These are phyloP conservation scores for Phialophora verrucosa DNA, from an alignment of 2,329 filamentous ascomycete genomes.

Conservation along the genomic window DNA sequence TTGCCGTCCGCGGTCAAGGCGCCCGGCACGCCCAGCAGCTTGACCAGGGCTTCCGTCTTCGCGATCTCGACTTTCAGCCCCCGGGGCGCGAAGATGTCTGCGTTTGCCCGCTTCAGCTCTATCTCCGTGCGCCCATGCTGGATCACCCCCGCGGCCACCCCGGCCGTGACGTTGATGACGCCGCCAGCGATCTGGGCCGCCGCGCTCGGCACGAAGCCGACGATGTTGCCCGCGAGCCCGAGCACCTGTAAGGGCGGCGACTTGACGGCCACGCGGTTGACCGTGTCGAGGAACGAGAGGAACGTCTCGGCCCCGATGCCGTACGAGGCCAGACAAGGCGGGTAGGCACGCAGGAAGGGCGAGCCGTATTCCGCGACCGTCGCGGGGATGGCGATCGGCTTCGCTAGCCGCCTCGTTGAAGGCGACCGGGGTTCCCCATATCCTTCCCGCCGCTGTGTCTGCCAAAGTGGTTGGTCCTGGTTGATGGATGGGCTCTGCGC, in stretches of 20 bases:
- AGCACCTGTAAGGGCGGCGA: conserved; percentile 42
- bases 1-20: conserved; percentile 40
- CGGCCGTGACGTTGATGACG: conserved; percentile 39
- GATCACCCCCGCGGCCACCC: conserved; percentile 35
- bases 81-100: conserved; percentile 39
- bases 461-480: neutral
- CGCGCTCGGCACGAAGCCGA: conserved; percentile 40
- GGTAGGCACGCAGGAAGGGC: conserved; percentile 25
- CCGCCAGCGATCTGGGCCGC: conserved; percentile 40
- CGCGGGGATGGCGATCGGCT: conserved; percentile 27
- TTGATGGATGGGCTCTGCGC: neutral
- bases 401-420: neutral
- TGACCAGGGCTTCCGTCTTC: conserved; percentile 41
- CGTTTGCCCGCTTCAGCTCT: conserved; percentile 39
- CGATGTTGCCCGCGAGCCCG: conserved; percentile 40
- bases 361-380: conserved; percentile 7
- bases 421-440: neutral
- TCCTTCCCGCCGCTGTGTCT: neutral
- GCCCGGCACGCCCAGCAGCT: conserved; percentile 39
- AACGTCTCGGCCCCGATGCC: conserved; percentile 55
- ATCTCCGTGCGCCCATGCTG: conserved; percentile 41
- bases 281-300: conserved; percentile 40
- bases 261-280: conserved; percentile 40
- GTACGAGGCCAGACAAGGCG: conserved; percentile 42
- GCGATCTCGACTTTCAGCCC: conserved; percentile 42